Evolutionary conservation across 352 stramenopile genomes (phyloP).

Genomic region (Plasmopara muralis): DNA sequence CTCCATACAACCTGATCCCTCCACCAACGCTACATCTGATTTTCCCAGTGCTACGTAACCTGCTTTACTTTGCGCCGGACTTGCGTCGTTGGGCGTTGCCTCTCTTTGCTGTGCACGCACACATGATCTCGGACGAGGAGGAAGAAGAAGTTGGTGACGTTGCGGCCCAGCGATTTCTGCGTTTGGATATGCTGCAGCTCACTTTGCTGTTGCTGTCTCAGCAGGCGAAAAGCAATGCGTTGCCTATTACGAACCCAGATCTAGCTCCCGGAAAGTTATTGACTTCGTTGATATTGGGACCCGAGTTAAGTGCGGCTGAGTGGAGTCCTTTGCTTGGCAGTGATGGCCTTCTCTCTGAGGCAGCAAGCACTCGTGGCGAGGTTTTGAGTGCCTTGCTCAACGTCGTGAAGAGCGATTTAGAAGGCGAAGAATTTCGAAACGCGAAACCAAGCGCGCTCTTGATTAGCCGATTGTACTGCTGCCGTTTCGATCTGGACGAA

Average conservation of each 20-base stretch:
- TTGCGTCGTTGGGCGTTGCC: conserved; percentile 64
- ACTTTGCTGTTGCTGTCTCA: conserved; percentile 55
- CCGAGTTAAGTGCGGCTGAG: conserved; percentile 47
- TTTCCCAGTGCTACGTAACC: conserved; percentile 57
- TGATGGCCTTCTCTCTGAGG: conserved; percentile 58
- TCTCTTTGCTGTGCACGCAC: conserved; percentile 69
- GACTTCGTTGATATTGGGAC: conserved; percentile 45
- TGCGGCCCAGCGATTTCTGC: conserved; percentile 60
- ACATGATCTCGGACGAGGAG: conserved; percentile 85
- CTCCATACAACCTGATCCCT: conserved; percentile 55
- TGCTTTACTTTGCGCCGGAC: conserved; percentile 43
- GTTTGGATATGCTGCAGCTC: conserved; percentile 69
- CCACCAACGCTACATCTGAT: conserved; percentile 75
- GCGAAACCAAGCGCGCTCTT: conserved; percentile 45
- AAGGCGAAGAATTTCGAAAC: conserved; percentile 28
- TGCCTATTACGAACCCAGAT: conserved; percentile 63
- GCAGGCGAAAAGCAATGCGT: conserved; percentile 34
- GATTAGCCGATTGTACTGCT: conserved; percentile 53
- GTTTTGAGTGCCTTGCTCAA: conserved; percentile 57
- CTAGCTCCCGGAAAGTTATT: conserved; percentile 51
- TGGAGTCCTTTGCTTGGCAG: conserved; percentile 69
- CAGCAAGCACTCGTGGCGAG: conserved; percentile 41
- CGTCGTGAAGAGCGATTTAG: conserved; percentile 52
- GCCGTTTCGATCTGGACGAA: conserved; percentile 57
- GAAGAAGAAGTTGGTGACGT: conserved; percentile 85